Percentiles rank a stretch among this genome's conserved stretches.
Conservation (phyloP, 2,329 filamentous ascomycete genomes). For the Mollisia scopiformis region DNA sequence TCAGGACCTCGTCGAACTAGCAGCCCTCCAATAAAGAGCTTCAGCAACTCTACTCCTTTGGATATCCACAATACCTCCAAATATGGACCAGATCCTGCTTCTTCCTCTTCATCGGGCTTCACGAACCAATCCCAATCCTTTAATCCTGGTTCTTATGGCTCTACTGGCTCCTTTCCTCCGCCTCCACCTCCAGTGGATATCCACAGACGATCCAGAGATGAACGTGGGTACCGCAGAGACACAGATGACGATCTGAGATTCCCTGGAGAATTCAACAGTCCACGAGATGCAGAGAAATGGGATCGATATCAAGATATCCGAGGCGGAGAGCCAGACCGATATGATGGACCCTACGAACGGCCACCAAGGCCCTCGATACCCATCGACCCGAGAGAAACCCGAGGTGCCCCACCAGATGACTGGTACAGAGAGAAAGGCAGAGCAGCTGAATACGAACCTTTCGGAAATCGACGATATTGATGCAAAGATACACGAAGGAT, state of each 20-base stretch:
- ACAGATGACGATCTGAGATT: conserved; percentile 28
- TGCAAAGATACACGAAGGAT: not conserved
- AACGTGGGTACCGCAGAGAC: conserved; percentile 21
- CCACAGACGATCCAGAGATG: conserved; percentile 24
- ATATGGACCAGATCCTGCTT: conserved; percentile 27
- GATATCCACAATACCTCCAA: conserved; percentile 25
- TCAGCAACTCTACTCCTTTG: conserved; percentile 32
- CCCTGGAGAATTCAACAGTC: conserved; percentile 32
- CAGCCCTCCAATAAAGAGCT: conserved; percentile 31
- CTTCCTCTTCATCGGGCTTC: conserved; percentile 25
- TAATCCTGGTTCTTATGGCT: conserved; percentile 23
- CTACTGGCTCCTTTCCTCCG: conserved; percentile 29
- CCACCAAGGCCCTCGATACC: conserved; percentile 11
- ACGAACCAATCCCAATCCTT: conserved; percentile 16
- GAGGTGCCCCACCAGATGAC: conserved; percentile 25
- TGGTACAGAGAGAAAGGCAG: conserved; percentile 25
- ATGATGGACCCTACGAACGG: conserved; percentile 18
- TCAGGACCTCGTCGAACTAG: conserved; percentile 20
- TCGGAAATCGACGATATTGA: conserved; percentile 17
- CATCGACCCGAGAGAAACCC: conserved; percentile 20
- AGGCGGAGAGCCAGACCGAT: conserved; percentile 2
- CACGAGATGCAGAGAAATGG: conserved; percentile 35
- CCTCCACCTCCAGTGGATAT: conserved; percentile 29
- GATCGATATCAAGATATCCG: conserved; percentile 30
- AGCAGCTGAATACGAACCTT: conserved; percentile 16